Percentiles rank a stretch among this genome's conserved stretches.
Conservation (phyloP, 2,329 filamentous ascomycete genomes). For the Ophiostoma perfectum region DNA sequence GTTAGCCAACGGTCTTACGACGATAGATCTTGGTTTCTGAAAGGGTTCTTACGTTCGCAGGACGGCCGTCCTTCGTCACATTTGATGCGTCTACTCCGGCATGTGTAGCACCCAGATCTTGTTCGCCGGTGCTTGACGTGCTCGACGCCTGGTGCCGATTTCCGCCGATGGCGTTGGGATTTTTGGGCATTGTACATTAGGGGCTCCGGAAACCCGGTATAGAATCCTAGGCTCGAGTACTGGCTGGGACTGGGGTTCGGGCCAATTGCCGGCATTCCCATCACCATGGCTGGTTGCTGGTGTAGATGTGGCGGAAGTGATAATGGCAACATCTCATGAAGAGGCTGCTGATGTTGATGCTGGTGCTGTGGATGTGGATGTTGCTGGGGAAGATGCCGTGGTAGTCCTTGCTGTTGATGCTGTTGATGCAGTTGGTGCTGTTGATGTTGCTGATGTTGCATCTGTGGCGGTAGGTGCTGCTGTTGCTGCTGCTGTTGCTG, state of each 20-base stretch:
- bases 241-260: conserved; percentile 36
- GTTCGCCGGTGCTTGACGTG: conserved; percentile 90
- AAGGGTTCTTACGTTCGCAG: conserved; percentile 61
- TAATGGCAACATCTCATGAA: conserved; percentile 23
- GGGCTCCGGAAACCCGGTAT: conserved; percentile 47
- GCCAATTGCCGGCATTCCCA: conserved; percentile 29
- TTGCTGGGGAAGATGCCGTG: not conserved
- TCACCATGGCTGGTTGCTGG: conserved; percentile 33
- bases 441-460: conserved; percentile 11
- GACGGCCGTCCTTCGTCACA: conserved; percentile 85
- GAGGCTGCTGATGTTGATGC: conserved; percentile 9
- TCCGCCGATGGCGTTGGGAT: conserved; percentile 46
- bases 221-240: conserved; percentile 47
- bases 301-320: conserved; percentile 21
- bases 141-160: conserved; percentile 51
- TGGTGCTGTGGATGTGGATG: conserved; percentile 9
- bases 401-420: conserved; percentile 7
- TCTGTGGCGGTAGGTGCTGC: not conserved
- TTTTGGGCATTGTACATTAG: conserved; percentile 45
- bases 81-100: conserved; percentile 83
- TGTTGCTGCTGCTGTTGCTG: not conserved
- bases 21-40: not conserved
- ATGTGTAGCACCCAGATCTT: conserved; percentile 89
- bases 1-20: not conserved
- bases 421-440: conserved; percentile 19